Percentiles rank a stretch among this genome's conserved stretches.
Evolutionary conservation across 2,329 filamentous ascomycete species (phyloP).

Genomic region (Pleomassaria siparia): DNA sequence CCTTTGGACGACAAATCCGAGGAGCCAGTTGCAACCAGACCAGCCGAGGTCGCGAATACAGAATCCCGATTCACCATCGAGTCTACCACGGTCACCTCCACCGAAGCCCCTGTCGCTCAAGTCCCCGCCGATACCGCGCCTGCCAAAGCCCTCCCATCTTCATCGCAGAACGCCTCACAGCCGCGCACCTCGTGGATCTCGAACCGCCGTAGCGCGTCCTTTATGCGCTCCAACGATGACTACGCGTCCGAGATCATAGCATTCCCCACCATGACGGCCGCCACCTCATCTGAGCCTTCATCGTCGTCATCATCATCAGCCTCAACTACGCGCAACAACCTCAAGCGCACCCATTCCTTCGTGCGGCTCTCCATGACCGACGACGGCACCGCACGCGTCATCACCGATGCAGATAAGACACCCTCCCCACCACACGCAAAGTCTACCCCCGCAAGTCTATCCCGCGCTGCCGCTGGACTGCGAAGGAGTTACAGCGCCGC

Average conservation of each 20-base stretch:
- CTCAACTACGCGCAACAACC: conserved; percentile 52
- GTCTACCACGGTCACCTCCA: conserved; percentile 21
- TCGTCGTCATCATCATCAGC: too few relatives aligned
- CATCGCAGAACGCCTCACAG: conserved; percentile 34
- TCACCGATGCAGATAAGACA: conserved; percentile 67
- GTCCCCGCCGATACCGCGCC: conserved; percentile 26
- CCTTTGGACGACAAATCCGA: conserved; percentile 5
- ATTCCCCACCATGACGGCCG: conserved; percentile 27
- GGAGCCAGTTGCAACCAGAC: conserved; percentile 2
- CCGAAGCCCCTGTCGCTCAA: conserved; percentile 26
- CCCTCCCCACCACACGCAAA: conserved; percentile 65
- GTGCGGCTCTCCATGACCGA: conserved; percentile 81
- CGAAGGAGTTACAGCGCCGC: conserved; percentile 73
- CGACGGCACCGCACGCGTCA: conserved; percentile 87
- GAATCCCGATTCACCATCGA: conserved; percentile 23
- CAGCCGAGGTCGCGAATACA: background rate
- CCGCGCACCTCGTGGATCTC: conserved; percentile 46
- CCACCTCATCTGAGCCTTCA: conserved; percentile 41
- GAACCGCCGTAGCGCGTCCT: conserved; percentile 49
- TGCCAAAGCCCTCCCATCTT: conserved; percentile 28
- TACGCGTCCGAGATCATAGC: conserved; percentile 33
- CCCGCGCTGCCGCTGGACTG: conserved; percentile 53
- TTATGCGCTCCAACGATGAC: conserved; percentile 38
- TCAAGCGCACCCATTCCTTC: conserved; percentile 50
- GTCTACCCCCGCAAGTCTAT: conserved; percentile 48